phyloP scores from a whole-genome alignment of 257 asterid species.

The Capsicum pubescens region DNA sequence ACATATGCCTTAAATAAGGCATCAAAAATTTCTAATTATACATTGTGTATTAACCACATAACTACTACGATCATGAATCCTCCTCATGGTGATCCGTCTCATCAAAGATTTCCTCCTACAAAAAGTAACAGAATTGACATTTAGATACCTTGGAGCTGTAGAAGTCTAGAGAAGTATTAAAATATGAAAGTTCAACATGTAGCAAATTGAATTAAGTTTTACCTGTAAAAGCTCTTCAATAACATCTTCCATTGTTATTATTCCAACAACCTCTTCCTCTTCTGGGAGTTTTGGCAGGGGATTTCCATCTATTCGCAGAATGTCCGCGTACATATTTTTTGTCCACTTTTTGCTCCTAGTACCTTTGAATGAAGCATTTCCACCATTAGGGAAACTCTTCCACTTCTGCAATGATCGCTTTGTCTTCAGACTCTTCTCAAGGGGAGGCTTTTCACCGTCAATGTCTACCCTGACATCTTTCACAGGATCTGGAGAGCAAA shows the following conservation, averaged over 20 bases:
- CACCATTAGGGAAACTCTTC: conserved; percentile 82
- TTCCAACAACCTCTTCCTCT: conserved; percentile 92
- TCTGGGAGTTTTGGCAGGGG: conserved; percentile 81
- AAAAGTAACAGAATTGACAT: not conserved
- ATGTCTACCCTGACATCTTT: conserved; percentile 75
- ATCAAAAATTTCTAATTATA: conserved; percentile 19
- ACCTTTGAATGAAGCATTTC: conserved; percentile 57
- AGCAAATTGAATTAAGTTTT: not conserved
- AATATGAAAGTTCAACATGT: not conserved
- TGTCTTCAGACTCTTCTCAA: conserved; percentile 52
- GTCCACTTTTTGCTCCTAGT: conserved; percentile 80
- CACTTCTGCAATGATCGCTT: conserved; percentile 64
- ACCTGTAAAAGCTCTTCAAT: conserved; percentile 98
- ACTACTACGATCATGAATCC: conserved; percentile 48
- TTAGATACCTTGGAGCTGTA: not conserved
- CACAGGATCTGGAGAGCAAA: conserved; percentile 40
- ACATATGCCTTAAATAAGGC: not conserved
- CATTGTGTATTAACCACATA: not conserved
- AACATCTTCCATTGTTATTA: conserved; percentile 98
- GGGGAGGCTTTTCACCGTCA: conserved; percentile 57
- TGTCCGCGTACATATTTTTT: conserved; percentile 85
- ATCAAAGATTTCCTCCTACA: conserved; percentile 90
- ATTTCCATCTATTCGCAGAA: conserved; percentile 74
- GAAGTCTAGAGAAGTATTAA: not conserved
- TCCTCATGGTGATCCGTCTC: conserved; percentile 87